Evolutionary conservation across 2,329 filamentous ascomycete genomes (phyloP), one percentile per base, ranked within the genome.

Genomic region (Lachnellula occidentalis): DNA sequence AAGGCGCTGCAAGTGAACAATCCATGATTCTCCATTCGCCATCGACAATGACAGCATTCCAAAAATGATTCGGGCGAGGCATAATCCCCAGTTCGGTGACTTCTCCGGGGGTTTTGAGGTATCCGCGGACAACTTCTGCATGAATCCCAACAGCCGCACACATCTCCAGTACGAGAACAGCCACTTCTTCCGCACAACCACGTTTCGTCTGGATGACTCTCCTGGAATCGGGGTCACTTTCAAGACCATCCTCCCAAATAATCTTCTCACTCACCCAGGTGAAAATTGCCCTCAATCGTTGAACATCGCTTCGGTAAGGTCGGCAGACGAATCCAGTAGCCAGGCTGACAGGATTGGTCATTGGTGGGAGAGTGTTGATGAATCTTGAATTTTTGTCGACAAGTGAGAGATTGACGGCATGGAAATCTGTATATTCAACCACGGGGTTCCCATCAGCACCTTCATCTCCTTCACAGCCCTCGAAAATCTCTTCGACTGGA

Each of bases 321-420:
- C 94, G 83, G 67, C 95, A 99, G 11, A 99, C 85, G 68, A 96
- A 96, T 1, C 87, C 90, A 55, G 94, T 94, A 0, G 94, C 91
- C 15, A 99, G 76, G 31, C 87, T 88, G 24, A 86, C 81, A 0
- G 92, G 85, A 15, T 88, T 96, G 0, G 88, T 90, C 73, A 86
- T 87, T 0, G 89, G 84, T 1, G 92, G 91, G 15, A 96, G 77
- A 62, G 82, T 90, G 66, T 83, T 88, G 59, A 97, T 81, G 70
- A 97, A 99, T 1, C 94, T 85, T 5, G 92, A 88, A 67, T 92
- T 96, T 73, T 99, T 99, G 75, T 99, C 94, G 1, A 99, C 94
- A 55, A 96, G 82, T 54, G 79, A 83, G 43, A 97, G 77, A 69
- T 92, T 96, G 48, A 91, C 85, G 7, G 79, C 76, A 47, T 83